Evolutionary conservation across 257 asterid species (phyloP), one percentile per base, ranked within the genome.

Genomic region (Handroanthus guayacan): DNA sequence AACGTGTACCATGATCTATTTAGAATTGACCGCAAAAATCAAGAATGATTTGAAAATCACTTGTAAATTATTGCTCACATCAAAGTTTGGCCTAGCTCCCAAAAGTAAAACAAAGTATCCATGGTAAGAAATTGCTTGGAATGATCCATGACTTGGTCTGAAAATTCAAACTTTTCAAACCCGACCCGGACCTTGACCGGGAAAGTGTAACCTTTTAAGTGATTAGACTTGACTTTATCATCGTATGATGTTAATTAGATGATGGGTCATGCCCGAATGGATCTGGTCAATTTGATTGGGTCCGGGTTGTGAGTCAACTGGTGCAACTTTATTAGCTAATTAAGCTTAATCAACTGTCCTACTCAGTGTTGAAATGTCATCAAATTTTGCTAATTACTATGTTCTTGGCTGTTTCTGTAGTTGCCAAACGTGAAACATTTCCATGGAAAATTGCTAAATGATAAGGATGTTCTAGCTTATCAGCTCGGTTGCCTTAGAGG

Each of bases 201-300:
- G 6, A 45, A 69, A 54, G 12, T 43, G 45, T n/a, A 54, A 62
- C 45, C 54, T 16, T 45, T 69, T 48, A 11, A 5, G 3, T 69
- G 5, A 14, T 69, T 34, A 18, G 55, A 6, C 38, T 12, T 43
- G 14, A 70, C 61, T 14, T 69, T 69, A n/a, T 50, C 14, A 62
- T 50, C 4, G 11, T 13, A 48, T 6, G 9, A 31, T 69, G 17
- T 4, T 1, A 55, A 37, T 12, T 10, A 39, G 37, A 17, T 7
- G 55, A 72, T 67, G 76, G 63, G 61, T 39, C 62, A 25, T 56
- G 57, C 16, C 55, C 78, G 34, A 43, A 13, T 54, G 76, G 79
- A 77, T 76, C 69, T 50, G 54, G 82, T 76, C 85, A 72, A 67
- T 52, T 20, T 14, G 18, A 67, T 61, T 12, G 57, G 80, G 56